Evolutionary conservation across 139 green algal species (phyloP), one percentile per base, ranked within the genome.

Genomic region (Picochlorum sp.): DNA sequence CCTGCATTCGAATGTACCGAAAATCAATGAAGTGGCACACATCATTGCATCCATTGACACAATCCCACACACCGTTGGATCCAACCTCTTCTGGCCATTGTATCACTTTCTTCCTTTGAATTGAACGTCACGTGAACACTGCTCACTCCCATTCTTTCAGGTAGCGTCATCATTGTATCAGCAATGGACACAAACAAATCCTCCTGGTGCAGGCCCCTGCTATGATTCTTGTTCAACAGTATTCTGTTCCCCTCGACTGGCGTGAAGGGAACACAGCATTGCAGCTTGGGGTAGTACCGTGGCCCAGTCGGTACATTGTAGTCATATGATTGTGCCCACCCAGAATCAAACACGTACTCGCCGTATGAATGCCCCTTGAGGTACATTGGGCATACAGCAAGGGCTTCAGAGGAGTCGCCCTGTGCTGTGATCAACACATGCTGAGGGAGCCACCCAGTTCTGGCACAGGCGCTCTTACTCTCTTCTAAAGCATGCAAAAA

Each of bases 261-360:
- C 0, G 87, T 90, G 79, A 97, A 97, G 20, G 90, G 90, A 45
- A 97, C 89, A n/a, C 82, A 90, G 10, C 58, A 73, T 74, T 92
- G 90, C 44, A 97, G 81, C 74, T 96, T 97, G 4, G 90, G 90
- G 54, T 96, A 96, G 74, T 96, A 96, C 26, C 34, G 15, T 15
- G 72, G 37, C 20, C 74, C 77, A n/a, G 68, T 62, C 34, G 34
- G 10, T 52, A 47, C 49, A 28, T 52, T 24, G 37, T 51, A 41
- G 2, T 74, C 28, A 45, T 70, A 81, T 5, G 63, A 77, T 30
- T 83, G 66, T 7, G 75, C 86, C 86, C 86, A 94, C 45, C 23
- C 23, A 18, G 73, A 62, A 68, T 96, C 88, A 70, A 96, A 96
- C 3, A 96, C 87, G 59, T 95, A 96, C 63, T 96, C 88, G 0